A percentile compares a stretch with the other conserved stretches of the same genome.
These are phyloP conservation scores for Pinus albicaulis DNA, from an alignment of 75 land plant species.

Conservation along the genomic window DNA sequence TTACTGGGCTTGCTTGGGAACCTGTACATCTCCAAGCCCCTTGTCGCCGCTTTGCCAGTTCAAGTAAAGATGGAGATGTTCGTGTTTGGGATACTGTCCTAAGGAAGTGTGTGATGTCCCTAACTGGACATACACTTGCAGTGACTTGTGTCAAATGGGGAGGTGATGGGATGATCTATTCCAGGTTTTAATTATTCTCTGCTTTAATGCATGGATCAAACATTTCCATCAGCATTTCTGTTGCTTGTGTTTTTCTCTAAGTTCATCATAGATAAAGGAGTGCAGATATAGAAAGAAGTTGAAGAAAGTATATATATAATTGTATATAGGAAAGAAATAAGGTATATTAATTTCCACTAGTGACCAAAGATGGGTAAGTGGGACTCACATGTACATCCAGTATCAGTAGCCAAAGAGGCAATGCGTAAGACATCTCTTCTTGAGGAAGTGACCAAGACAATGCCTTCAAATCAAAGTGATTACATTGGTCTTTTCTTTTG, in stretches of 20 bases:
- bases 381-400: no score
- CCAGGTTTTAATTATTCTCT: conserved; percentile 52
- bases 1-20: conserved; percentile 97
- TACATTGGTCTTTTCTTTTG: neutral
- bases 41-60: conserved; percentile 93
- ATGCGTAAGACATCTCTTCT: no score
- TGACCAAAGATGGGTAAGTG: no score
- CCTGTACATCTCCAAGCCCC: conserved; percentile 89
- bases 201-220: neutral
- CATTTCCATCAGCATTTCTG: neutral
- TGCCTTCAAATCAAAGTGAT: neutral
- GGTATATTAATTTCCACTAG: no score
- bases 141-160: conserved; percentile 99
- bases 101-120: conserved; percentile 66
- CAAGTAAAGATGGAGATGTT: conserved; percentile 99
- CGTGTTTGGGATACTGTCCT: conserved; percentile 84
- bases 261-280: neutral
- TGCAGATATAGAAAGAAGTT: neutral
- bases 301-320: neutral
- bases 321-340: no score
- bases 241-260: neutral
- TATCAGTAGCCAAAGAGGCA: no score
- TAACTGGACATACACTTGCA: conserved; percentile 92
- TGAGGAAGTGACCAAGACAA: no score
- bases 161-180: conserved; percentile 93